Evolutionary conservation across 176 grass and related monocot species (phyloP), one percentile per base, ranked within the genome.

Genomic region (Pharus latifolius): DNA sequence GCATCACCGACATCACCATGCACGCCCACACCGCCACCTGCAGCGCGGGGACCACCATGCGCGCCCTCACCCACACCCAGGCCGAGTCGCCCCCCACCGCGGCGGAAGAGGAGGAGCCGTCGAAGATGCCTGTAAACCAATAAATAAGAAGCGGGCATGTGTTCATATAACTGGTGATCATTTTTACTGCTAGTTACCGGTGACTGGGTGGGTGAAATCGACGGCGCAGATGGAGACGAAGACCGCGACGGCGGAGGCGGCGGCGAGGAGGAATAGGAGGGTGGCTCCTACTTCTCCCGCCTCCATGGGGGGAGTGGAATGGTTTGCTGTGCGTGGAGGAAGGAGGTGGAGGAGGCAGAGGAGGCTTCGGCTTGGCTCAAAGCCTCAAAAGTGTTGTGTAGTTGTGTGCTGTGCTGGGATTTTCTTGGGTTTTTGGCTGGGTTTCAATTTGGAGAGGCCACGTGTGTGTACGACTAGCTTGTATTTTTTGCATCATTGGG

Each of bases 1-100:
- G 78, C 93, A 97, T 92, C 65, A 97, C 83, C 49, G 83, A 92
- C 93, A 97, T 97, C 16, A 82, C 77, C 93, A 97, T 72, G 65
- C 89, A 97, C 69, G 67, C 70, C 76, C 79, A 88, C 7, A 92
- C 86, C 35, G 69, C 93, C 74, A 69, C 89, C 78, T 82, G 79
- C 52, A 92, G 67, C 49, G 29, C 74, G 47, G 86, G 89, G 60
- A 78, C 89, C 67, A 97, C 71, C 63, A 75, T 40, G 14, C 75
- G 37, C 16, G 55, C 80, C 22, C 86, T 74, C 68, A 92, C 65
- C 57, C 43, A 15, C 15, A 91, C 51, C 88, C 82, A 88, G 45
- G 20, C 33, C 29, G n/a, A n/a, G n/a, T 26, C 67, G 64, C 78
- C 74, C 42, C 65, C 79, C 26, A 65, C 47, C 8, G 75, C 24